phyloP scores from a whole-genome alignment of 2,329 filamentous ascomycete species.

The Pseudocercospora eumusae region DNA sequence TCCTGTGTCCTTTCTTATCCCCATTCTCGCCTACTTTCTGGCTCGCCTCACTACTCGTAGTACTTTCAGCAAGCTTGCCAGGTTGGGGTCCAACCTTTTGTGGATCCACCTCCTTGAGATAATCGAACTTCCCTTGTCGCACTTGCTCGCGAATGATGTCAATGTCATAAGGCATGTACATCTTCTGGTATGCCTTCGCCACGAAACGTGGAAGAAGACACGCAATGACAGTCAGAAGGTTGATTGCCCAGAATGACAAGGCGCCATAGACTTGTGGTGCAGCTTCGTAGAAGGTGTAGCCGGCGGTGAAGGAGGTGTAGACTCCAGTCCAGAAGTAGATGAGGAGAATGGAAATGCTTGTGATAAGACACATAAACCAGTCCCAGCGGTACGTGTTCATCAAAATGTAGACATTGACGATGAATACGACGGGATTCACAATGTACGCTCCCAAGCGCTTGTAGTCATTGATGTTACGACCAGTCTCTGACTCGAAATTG shows the following conservation, averaged over 20 bases:
- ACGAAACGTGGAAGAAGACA: slow-evolving; percentile 85
- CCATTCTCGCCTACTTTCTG: slow-evolving; percentile 15
- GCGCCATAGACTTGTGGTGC: slow-evolving; percentile 77
- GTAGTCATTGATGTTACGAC: slow-evolving; percentile 75
- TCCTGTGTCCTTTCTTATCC: slow-evolving; percentile 43
- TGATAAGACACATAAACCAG: slow-evolving; percentile 87
- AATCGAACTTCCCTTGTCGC: slow-evolving; percentile 75
- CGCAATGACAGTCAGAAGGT: slow-evolving; percentile 75
- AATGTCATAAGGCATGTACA: slow-evolving; percentile 87
- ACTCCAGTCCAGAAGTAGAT: slow-evolving; percentile 96
- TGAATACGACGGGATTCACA: slow-evolving; percentile 77
- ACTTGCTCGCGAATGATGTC: slow-evolving; percentile 96
- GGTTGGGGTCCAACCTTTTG: slow-evolving; percentile 44
- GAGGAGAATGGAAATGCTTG: slow-evolving; percentile 77
- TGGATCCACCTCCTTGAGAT: slow-evolving; percentile 62
- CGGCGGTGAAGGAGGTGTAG: slow-evolving; percentile 65
- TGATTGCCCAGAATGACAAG: slow-evolving; percentile 82
- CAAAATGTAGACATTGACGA: slow-evolving; percentile 91
- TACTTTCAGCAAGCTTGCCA: slow-evolving; percentile 52
- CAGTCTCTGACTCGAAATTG: slow-evolving; percentile 69
- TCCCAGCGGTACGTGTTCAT: slow-evolving; percentile 98
- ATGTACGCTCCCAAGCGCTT: slow-evolving; percentile 85
- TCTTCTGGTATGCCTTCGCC: slow-evolving; percentile 86
- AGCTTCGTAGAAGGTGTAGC: slow-evolving; percentile 71
- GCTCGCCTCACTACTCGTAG: slow-evolving; percentile 58